Evolutionary conservation across 2,329 filamentous ascomycete genomes (phyloP), one percentile per base, ranked within the genome.

Genomic region (Polychaeton citri): DNA sequence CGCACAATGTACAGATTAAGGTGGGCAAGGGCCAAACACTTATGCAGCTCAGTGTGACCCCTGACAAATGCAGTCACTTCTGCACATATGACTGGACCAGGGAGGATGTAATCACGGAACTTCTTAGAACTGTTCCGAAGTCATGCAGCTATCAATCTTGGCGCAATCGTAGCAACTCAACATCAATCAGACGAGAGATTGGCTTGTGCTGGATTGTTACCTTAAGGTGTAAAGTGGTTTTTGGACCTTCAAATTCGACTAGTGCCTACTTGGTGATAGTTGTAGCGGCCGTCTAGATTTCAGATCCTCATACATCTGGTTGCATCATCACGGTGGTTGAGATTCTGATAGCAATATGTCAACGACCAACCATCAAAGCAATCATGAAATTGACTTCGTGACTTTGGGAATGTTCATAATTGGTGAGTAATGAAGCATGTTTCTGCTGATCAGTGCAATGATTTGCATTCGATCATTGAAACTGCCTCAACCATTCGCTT

Each of bases 321-420:
- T 7, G 12, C 24, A 28, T 4, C 24, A 28, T 28, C 15, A 15
- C 5, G 24, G 7, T 15, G 12, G 15, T 10, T 28, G 12, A 5
- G 3, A 28, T 10, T 7, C 24, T 7, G 24, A 20, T 9, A 30
- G 16, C 10, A 5, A 18, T n/a, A 30, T 35, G 18, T 10, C 19
- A 21, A 19, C 30, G 15, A 19, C 17, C 31, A 28, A 32, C 21
- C 19, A 9, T 28, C 24, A 7, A 28, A 10, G 7, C 12, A 33
- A 21, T 17, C 21, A 26, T 26, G 10, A 26, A 17, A 61, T 74
- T 31, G 70, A 75, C 38, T 76, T 76, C 44, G 71, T 66, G 54
- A 75, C 71, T 1, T 53, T 76, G 40, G 72, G 71, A 49, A 76
- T 76, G 73, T 74, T 76, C 58, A 76, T 76, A 42, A 70, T 76